Conservation (phyloP, 2,329 filamentous ascomycete genomes). For the Tolypocladium guangdongense region DNA sequence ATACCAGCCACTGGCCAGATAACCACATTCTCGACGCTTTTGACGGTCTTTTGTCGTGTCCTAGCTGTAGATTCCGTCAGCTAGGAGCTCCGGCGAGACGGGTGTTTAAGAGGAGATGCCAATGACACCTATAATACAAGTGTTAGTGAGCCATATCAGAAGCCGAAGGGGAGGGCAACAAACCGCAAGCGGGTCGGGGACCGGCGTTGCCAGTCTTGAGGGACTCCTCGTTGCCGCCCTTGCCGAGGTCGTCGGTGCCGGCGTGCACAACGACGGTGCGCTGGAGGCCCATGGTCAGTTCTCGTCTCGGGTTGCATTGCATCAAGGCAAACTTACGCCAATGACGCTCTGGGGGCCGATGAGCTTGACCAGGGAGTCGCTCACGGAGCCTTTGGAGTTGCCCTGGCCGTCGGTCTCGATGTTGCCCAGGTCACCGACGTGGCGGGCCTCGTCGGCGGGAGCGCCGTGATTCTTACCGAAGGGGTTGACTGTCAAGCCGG, state of each 20-base stretch:
- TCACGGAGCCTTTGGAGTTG: slow-evolving; percentile 70
- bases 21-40: not conserved
- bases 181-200: slow-evolving; percentile 85
- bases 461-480: slow-evolving; percentile 85
- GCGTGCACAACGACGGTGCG: slow-evolving; percentile 91
- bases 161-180: slow-evolving; percentile 18
- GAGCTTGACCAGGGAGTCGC: slow-evolving; percentile 82
- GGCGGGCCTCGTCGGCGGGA: slow-evolving; percentile 70
- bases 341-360: slow-evolving; percentile 93
- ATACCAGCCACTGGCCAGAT: not conserved
- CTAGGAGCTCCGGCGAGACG: not conserved
- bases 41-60: not conserved
- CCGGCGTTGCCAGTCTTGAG: slow-evolving; percentile 98
- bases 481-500: slow-evolving; percentile 69
- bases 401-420: slow-evolving; percentile 90
- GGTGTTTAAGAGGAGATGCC: slow-evolving; percentile 62
- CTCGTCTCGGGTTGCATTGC: not conserved
- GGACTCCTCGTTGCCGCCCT: slow-evolving; percentile 84
- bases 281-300: slow-evolving; percentile 29
- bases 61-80: not conserved
- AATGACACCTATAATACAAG: slow-evolving; percentile 59
- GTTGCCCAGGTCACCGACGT: slow-evolving; percentile 97
- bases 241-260: slow-evolving; percentile 94
- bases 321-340: slow-evolving; percentile 52
- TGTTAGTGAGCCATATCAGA: not conserved